Base-by-base conservation (phyloP, 805 yeast genomes). In the Yarrowia osloensis region DNA sequence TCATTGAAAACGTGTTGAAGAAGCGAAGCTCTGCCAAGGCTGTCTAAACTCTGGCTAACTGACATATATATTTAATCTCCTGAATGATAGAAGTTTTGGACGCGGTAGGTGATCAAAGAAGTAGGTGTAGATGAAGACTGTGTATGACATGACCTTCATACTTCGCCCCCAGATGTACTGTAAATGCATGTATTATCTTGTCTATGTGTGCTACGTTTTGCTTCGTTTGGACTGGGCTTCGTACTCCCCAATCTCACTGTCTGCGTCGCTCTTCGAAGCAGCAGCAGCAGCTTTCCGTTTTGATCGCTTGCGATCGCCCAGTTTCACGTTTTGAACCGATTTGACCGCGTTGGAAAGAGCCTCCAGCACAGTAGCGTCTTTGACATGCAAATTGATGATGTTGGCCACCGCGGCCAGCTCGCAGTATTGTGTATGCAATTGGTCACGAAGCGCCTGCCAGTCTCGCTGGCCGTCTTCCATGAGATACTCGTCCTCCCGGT, bases 1-100 rank as follows among this genome's bases (percentile, higher is more conserved):
- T 92, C 74, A 93, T 95, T 73, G 98, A 95, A 77, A 95, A 95
- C 74, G 95, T 95, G 33, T 81, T 94, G 68, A 88, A 87, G 74
- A 89, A 90, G 79, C 86, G 95, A 77, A 81, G 74, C 39, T 61
- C 50, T 15, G 42, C 29, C n/a, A 57, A 57, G 49, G 24, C 63
- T 19, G 54, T 29, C 24, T 49, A 49, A 11, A 39, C 42, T 15
- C 15, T 4, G 26, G 39, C 40, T 50, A 50, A 50, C 57, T n/a
- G 46, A 40, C 31, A 37, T 54, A 54, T 37, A 57, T 57, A 57
- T 57, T 40, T 57, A 55, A 55, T 52, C 57, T 31, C 44, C 46
- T 54, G 46, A 54, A 28, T 49, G 22, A 49, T 47, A 47, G 52
- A 47, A 22, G 26, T n/a, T n/a, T n/a, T n/a, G n/a, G n/a, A n/a